Base-by-base conservation (phyloP, 805 yeast genomes). In the Pachysolen tannophilus region DNA sequence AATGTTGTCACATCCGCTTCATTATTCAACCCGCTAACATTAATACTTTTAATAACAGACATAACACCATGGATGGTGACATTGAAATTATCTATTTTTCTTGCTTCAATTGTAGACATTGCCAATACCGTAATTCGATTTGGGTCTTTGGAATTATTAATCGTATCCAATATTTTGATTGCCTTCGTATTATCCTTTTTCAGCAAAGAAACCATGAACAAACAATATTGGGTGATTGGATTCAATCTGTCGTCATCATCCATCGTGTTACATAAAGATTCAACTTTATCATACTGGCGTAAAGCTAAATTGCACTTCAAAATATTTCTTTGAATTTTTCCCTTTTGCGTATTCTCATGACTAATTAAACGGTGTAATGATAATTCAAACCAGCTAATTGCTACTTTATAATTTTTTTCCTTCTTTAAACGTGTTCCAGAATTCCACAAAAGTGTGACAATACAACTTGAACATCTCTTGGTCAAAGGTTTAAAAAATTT, bases 401-500 rank as follows among this genome's bases (percentile, higher is more conserved):
- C 41, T 9, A 27, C 32, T 3, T 13, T 8, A 26, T 17, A 37
- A 1, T 41, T 53, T 11, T 28, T 32, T 6, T 28, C 36, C 21
- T 48, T 65, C 20, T 48, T 50, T 13, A 46, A 41, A 13, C 45
- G 41, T 26, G 61, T 61, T 0, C 63, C 68, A 14, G 44, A 35
- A 32, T 62, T 64, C 68, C 69, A 66, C 14, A 66, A 38, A 19
- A 65, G 37, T 1, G 67, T 54, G 1, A 60, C 48, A 5, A 58
- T 33, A 28, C 63, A 48, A 5, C 61, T 51, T 6, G 55, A 37
- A 5, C 62, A 46, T 11, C 48, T 47, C 21, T 46, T 50, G 1
- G 61, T 47, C 3, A 65, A 38, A 1, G 43, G 26, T 19, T 35
- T 40, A n/a, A 40, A 25, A 4, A 63, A 40, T 5, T 47, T 42